phyloP scores from a whole-genome alignment of 2,329 filamentous ascomycete genomes.

The Pseudocercospora vitis region DNA sequence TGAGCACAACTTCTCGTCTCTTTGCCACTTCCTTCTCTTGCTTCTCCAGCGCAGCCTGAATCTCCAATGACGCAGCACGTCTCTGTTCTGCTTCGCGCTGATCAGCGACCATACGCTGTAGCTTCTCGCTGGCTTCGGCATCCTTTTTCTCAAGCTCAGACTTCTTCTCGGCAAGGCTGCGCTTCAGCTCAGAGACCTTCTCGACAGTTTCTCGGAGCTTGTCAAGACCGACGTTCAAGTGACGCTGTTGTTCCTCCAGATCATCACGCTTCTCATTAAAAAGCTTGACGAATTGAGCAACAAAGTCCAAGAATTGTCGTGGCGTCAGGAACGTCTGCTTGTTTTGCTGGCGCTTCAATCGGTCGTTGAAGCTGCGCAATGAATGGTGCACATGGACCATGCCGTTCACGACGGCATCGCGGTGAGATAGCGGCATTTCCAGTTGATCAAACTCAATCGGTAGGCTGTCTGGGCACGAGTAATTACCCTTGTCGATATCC shows the following conservation, averaged over 20 bases:
- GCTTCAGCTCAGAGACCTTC: constrained; percentile 89
- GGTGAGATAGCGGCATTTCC: constrained; percentile 79
- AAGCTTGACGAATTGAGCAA: constrained; percentile 93
- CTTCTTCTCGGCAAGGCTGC: constrained; percentile 92
- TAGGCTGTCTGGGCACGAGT: constrained; percentile 82
- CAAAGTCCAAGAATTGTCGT: constrained; percentile 95
- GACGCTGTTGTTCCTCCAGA: constrained; percentile 95
- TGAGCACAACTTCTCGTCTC: constrained; percentile 78
- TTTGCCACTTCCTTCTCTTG: constrained; percentile 85
- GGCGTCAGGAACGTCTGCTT: constrained; percentile 91
- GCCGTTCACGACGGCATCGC: constrained; percentile 89
- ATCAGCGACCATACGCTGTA: constrained; percentile 95
- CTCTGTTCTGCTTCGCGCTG: constrained; percentile 92
- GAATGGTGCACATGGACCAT: constrained; percentile 99
- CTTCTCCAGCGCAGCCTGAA: constrained; percentile 81
- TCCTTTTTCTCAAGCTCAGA: constrained; percentile 90
- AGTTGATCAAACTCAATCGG: constrained; percentile 90
- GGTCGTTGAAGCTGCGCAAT: constrained; percentile 82
- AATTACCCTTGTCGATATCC: constrained; percentile 86
- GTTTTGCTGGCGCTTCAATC: constrained; percentile 86
- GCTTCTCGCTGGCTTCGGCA: constrained; percentile 91
- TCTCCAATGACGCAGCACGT: constrained; percentile 82
- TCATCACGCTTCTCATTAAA: constrained; percentile 99
- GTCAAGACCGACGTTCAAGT: constrained; percentile 96
- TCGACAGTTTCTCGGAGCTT: constrained; percentile 96